Evolutionary conservation across 805 yeast species (phyloP).

Genomic region (Pichia insulana): DNA sequence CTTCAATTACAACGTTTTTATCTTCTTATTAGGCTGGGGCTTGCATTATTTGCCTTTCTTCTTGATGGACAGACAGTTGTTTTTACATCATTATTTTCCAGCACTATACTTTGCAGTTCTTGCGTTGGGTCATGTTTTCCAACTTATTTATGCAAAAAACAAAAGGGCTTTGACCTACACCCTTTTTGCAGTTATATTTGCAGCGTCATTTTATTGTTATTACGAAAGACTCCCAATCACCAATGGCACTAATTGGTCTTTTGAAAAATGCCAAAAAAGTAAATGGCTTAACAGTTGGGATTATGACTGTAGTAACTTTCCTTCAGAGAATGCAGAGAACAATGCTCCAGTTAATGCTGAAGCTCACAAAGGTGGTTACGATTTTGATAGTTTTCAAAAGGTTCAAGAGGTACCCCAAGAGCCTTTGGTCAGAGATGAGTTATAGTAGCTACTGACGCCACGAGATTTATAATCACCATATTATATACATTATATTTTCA

Average conservation of each 20-base stretch:
- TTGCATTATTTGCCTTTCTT: conserved; percentile 68
- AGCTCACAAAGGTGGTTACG: conserved; percentile 8
- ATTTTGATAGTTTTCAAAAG: conserved; percentile 11
- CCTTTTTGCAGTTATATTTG: conserved; percentile 40
- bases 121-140: conserved; percentile 28
- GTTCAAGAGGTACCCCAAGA: not conserved
- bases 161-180: conserved; percentile 38
- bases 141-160: conserved; percentile 25
- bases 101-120: conserved; percentile 67
- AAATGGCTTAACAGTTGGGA: conserved; percentile 72
- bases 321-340: conserved; percentile 16
- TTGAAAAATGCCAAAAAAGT: conserved; percentile 50
- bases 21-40: conserved; percentile 61
- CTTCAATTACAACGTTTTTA: conserved; percentile 54
- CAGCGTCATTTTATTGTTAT: conserved; percentile 46
- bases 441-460: not conserved
- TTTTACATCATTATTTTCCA: conserved; percentile 90
- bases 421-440: conserved; percentile 6
- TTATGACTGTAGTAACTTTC: conserved; percentile 65
- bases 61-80: conserved; percentile 87
- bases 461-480: not conserved
- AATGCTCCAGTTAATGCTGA: conserved; percentile 6
- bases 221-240: conserved; percentile 59
- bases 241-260: conserved; percentile 78
- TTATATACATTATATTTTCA: not conserved